Base-by-base conservation (phyloP, 805 yeast genomes). In the Kuraishia floccosa region DNA sequence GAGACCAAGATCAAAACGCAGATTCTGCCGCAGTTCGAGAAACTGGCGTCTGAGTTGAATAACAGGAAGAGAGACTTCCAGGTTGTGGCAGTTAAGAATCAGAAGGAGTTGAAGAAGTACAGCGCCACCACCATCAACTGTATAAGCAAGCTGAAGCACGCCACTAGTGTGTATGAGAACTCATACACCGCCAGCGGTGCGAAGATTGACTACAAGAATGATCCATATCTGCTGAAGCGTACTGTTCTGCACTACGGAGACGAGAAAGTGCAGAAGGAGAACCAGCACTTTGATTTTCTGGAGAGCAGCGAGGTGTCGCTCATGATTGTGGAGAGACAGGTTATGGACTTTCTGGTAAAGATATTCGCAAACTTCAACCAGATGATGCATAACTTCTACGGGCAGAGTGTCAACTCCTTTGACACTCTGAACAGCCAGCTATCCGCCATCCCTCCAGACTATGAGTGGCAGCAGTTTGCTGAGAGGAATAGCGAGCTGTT, bases 151-250 rank as follows among this genome's bases (percentile, higher is more conserved):
- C 40, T 54, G 11, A 43, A 39, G 10, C 36, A 32, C 8, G 35
- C 57, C 0, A 39, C 50, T 14, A 16, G 31, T 14, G 32, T 31
- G 6, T 50, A 40, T 25, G 51, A 45, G 6, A 6, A 23, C 5
- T 31, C 34, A 12, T 31, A 18, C 26, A 19, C 13, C 21, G 16
- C 37, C 1, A 16, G 34, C 3, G 18, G 26, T 9, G 18, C 49
- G 22, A 53, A 50, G 32, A 35, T 54, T 6, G 68, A 63, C 20
- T 50, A 54, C 31, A 45, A 49, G 28, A 49, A 48, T 24, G 76
- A 69, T 39, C 76, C 76, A 5, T 69, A 60, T 38, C 40, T 67
- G 17, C 37, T 57, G 27, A 59, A 60, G 40, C 59, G 72, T 31
- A 27, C 36, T 3, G 49, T 62, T 3, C 34, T 55, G 17, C 42